Conservation (phyloP, 352 stramenopile species). For the Phytophthora vignae region DNA sequence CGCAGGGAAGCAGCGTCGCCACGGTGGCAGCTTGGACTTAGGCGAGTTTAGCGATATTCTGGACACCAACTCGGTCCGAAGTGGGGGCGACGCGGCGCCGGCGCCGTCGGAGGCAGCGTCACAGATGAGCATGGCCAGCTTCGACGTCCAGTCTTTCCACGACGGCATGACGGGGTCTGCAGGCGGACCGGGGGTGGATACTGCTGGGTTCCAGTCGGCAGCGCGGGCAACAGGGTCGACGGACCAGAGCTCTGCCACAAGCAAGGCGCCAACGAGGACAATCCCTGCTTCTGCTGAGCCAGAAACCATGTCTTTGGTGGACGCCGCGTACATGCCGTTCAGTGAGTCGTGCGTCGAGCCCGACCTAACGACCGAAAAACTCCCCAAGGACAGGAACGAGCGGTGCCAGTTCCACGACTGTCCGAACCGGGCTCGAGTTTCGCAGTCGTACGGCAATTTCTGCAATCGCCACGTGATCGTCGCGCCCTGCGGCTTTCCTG, state of each 20-base stretch:
- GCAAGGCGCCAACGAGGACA: background rate
- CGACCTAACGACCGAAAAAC: constrained; percentile 63
- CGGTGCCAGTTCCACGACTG: constrained; percentile 82
- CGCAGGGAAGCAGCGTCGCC: constrained; percentile 31
- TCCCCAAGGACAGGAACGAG: constrained; percentile 67
- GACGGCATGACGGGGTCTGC: constrained; percentile 25
- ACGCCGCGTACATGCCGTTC: constrained; percentile 55
- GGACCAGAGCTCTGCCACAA: background rate
- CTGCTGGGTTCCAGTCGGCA: constrained; percentile 5
- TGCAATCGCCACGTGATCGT: constrained; percentile 91
- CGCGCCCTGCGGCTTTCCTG: constrained; percentile 84
- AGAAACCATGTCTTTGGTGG: constrained; percentile 16
- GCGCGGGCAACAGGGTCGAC: background rate
- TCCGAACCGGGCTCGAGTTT: constrained; percentile 79
- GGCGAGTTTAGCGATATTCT: constrained; percentile 52
- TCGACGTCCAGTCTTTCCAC: constrained; percentile 49
- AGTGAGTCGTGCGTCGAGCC: constrained; percentile 52
- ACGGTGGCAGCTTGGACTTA: constrained; percentile 40
- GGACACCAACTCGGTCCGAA: constrained; percentile 14
- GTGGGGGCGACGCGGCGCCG: constrained; percentile 5
- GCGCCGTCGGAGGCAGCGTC: constrained; percentile 26
- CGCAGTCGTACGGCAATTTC: constrained; percentile 82
- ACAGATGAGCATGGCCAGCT: constrained; percentile 43
- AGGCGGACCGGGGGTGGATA: background rate
- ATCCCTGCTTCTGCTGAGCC: constrained; percentile 8